Base-by-base conservation (phyloP, 78 protist genomes). In the Guillardia theta region DNA sequence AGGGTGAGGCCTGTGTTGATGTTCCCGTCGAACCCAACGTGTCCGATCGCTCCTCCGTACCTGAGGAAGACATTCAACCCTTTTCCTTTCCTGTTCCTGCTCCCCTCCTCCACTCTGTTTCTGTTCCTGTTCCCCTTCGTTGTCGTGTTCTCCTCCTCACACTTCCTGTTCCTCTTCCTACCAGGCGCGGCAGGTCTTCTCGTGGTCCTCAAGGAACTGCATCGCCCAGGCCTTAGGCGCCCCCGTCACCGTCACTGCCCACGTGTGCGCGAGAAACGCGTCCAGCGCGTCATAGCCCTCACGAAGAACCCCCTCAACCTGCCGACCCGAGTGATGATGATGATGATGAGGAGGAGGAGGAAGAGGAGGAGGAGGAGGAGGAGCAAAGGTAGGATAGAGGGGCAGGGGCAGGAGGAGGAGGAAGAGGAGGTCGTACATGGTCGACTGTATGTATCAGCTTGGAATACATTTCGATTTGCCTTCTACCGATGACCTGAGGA, bases 381-480 rank as follows among this genome's bases (percentile, higher is more conserved):
- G 15, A 15, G 15, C 30, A 50, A 15, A 50, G 15, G 12, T 6
- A 33, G 78, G 78, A 50, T 10, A 15, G 15, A 50, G 58, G 78
- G 78, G 78, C 36, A 64, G 8, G 78, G 78, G 78, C 6, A 33
- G 41, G 41, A 64, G 15, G 8, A 12, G 12, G 27, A 12, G 41
- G n/a, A 12, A 12, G 78, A 12, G 12, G 27, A 12, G 41, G 58
- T 10, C 58, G 58, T 37, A 93, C 95, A 58, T 93, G 95, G 93
- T 93, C 95, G 39, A 93, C 95, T 1, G 95, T 93, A 83, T 93
- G 95, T 19, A 93, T 93, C 24, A 93, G 95, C 19, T 92, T 47
- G 80, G 95, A 93, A 92, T 93, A 93, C 95, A 93, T 80, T 54
- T 93, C 95, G 58, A 93, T 93, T 47, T 93, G 95, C 46, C 95